phyloP scores from a whole-genome alignment of 2,329 filamentous ascomycete species.

The Trichoderma oligosporum region DNA sequence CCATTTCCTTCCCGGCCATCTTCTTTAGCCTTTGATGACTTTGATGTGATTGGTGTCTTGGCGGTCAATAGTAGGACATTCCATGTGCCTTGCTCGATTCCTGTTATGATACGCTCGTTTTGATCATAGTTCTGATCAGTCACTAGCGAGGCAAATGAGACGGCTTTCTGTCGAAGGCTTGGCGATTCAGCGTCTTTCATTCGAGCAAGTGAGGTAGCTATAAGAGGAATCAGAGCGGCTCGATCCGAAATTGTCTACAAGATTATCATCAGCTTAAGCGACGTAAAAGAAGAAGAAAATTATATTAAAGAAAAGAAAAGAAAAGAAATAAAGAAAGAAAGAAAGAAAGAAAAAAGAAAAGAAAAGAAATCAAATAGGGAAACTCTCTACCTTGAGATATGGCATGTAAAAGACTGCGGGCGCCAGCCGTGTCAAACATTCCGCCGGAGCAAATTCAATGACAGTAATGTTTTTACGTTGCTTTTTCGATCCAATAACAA shows the following conservation, averaged over 20 bases:
- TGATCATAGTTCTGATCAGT: neutral
- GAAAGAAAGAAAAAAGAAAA: no score
- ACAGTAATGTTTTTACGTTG: conserved; percentile 25
- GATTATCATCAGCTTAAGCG: conserved; percentile 9
- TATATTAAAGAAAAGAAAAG: no score
- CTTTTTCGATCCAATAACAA: conserved; percentile 28
- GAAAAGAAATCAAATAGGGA: no score
- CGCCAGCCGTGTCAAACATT: conserved; percentile 29
- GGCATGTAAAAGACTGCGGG: conserved; percentile 37
- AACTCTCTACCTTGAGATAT: conserved; percentile 34
- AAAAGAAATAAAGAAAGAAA: no score
- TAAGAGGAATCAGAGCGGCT: conserved; percentile 28
- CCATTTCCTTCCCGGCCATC: neutral
- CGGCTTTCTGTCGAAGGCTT: conserved; percentile 30
- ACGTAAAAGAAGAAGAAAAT: no score
- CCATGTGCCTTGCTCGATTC: conserved; percentile 26
- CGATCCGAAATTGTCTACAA: conserved; percentile 28
- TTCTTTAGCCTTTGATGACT: neutral
- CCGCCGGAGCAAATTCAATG: conserved; percentile 18
- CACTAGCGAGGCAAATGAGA: conserved; percentile 1
- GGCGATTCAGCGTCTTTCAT: conserved; percentile 37
- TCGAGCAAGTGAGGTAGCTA: conserved; percentile 32
- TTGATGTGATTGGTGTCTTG: conserved; percentile 16
- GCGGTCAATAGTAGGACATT: conserved; percentile 25
- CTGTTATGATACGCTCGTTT: neutral